These are phyloP conservation scores for Hondaea fermentalgiana DNA, from an alignment of 108 stramenopile species.

Conservation along the genomic window DNA sequence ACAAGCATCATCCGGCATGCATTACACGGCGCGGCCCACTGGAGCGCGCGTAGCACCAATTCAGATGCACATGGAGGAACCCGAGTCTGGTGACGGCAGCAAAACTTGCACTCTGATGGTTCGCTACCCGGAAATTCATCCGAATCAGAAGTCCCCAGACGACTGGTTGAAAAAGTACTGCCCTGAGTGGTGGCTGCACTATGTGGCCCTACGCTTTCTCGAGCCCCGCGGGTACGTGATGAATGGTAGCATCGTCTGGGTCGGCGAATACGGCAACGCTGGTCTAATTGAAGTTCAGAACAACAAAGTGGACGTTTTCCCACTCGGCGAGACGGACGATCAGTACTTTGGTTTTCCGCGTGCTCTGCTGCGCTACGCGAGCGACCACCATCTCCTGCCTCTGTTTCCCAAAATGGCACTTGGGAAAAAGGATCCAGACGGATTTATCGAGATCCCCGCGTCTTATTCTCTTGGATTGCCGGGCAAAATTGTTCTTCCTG, in stretches of 20 bases:
- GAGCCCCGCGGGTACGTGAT: background rate
- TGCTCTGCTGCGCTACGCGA: background rate
- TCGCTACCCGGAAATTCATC: background rate
- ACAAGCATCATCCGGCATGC: background rate
- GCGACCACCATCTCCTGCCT: too few relatives aligned
- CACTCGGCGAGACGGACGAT: background rate
- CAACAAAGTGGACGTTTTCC: background rate
- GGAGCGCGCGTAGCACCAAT: background rate
- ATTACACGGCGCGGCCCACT: background rate
- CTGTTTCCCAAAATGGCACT: too few relatives aligned
- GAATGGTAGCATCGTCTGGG: background rate
- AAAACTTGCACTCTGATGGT: background rate
- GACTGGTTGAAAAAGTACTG: background rate
- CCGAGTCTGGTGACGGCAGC: too few relatives aligned
- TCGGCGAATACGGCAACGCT: background rate
- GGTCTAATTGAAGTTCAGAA: background rate
- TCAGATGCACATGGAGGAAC: background rate
- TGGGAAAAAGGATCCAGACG: too few relatives aligned
- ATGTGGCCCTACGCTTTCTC: background rate
- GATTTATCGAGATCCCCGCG: too few relatives aligned
- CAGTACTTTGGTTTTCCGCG: background rate
- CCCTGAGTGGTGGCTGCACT: background rate
- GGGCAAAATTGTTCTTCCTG: too few relatives aligned
- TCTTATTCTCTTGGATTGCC: too few relatives aligned
- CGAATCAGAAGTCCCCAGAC: background rate